A percentile compares a stretch with the other conserved stretches of the same genome.
These are phyloP conservation scores for Hypsizygus marmoreus DNA, from an alignment of 768 basidiomycete genomes.

Conservation along the genomic window DNA sequence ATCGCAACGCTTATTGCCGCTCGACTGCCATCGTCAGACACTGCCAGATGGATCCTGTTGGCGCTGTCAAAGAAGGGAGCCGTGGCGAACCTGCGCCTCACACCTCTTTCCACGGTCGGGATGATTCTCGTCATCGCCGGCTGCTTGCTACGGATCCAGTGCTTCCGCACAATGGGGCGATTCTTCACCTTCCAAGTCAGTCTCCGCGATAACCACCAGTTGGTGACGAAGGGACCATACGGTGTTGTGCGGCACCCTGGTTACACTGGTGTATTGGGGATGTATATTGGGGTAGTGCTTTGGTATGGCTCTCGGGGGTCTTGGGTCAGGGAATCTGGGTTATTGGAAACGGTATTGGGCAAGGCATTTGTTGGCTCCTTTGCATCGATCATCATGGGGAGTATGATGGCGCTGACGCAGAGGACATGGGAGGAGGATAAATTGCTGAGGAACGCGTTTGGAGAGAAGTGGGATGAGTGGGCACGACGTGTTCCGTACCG, in stretches of 20 bases:
- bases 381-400: not conserved
- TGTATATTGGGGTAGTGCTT: conserved; percentile 6
- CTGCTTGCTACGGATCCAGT: conserved; percentile 34
- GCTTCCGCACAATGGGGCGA: conserved; percentile 35
- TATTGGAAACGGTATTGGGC: conserved; percentile 3
- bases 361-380: conserved; percentile 3
- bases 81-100: conserved; percentile 9
- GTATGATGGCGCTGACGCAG: not conserved
- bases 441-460: conserved; percentile 13
- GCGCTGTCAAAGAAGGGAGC: conserved; percentile 1
- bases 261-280: conserved; percentile 20
- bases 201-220: conserved; percentile 33
- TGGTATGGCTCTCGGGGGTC: conserved; percentile 12
- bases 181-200: conserved; percentile 43
- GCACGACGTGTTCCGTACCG: conserved; percentile 13
- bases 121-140: conserved; percentile 28
- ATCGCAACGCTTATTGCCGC: not conserved
- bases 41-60: not conserved
- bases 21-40: not conserved
- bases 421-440: conserved; percentile 12
- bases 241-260: conserved; percentile 42
- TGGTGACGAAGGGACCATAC: conserved; percentile 43
- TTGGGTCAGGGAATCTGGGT: conserved; percentile 8
- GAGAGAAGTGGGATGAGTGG: conserved; percentile 18
- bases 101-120: conserved; percentile 33